Conservation (phyloP, 1,284 basidiomycete genomes). For the Apiotrichum gamsii region DNA sequence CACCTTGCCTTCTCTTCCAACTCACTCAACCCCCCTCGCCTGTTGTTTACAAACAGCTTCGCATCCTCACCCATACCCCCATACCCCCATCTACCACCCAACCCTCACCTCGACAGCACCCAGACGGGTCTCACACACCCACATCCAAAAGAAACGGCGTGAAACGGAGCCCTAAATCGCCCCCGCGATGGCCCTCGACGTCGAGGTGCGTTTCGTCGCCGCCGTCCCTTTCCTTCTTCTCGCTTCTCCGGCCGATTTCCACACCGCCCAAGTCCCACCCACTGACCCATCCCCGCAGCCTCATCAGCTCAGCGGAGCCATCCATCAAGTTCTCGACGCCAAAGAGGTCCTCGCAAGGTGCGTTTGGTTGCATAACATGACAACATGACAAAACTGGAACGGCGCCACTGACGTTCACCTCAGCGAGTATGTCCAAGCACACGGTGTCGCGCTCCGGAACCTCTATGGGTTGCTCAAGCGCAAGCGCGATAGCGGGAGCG, state of each 20-base stretch:
- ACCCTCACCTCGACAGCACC: background rate
- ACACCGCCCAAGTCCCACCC: background rate
- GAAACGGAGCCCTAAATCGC: conserved; percentile 6
- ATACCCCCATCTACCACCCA: background rate
- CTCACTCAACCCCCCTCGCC: no score
- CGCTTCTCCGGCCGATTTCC: no score
- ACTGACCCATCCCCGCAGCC: conserved; percentile 5
- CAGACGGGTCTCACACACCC: no score
- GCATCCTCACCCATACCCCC: background rate
- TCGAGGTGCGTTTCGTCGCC: conserved; percentile 18
- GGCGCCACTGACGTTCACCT: background rate
- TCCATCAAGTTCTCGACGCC: conserved; percentile 26
- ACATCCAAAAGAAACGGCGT: conserved; percentile 8
- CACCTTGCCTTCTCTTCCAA: background rate
- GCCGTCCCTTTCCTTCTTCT: background rate
- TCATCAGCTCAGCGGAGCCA: conserved; percentile 24
- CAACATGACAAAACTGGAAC: background rate
- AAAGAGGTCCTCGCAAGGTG: conserved; percentile 24
- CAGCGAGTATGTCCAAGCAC: conserved; percentile 25
- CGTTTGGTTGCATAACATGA: conserved; percentile 2
- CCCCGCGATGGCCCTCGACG: conserved; percentile 21
- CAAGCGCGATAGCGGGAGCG: conserved; percentile 11
- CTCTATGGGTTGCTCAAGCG: conserved; percentile 32
- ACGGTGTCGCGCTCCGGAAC: conserved; percentile 27
- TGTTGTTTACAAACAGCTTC: background rate